phyloP scores from a whole-genome alignment of 2,329 filamentous ascomycete species.

The Colletotrichum filicis region DNA sequence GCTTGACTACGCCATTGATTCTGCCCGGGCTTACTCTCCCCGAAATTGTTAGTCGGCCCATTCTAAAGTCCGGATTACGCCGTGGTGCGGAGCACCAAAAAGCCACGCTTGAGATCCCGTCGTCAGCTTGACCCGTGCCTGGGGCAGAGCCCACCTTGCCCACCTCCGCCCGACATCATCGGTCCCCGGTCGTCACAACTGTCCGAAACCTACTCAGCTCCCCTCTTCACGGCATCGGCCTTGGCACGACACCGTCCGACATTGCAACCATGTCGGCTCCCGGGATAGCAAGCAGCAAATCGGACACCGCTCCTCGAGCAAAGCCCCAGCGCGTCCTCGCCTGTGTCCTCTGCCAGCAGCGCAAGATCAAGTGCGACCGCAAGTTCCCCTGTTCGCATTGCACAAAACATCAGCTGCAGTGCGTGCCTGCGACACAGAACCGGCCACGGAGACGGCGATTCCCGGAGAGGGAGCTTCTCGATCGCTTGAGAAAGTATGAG shows the following conservation, averaged over 20 bases:
- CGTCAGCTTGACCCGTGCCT: constrained; percentile 57
- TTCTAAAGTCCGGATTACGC: background rate
- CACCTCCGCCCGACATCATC: constrained; percentile 34
- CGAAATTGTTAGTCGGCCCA: background rate
- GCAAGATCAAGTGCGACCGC: constrained; percentile 72
- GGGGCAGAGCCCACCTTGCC: constrained; percentile 57
- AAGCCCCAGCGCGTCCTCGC: constrained; percentile 48
- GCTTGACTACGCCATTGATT: background rate
- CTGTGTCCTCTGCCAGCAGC: constrained; percentile 72
- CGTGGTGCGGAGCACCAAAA: background rate
- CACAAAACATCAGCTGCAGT: constrained; percentile 54
- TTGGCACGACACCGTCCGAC: background rate
- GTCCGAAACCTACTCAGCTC: background rate
- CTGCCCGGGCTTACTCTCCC: background rate
- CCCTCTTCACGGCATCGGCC: background rate
- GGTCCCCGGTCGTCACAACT: background rate
- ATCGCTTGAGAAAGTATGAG: constrained; percentile 68
- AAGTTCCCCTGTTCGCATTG: constrained; percentile 68
- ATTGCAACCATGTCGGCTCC: background rate
- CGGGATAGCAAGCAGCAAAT: constrained; percentile 12
- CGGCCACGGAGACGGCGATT: constrained; percentile 56
- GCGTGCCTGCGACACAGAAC: constrained; percentile 52
- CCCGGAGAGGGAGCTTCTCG: constrained; percentile 67
- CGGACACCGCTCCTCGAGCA: background rate
- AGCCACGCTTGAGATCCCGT: constrained; percentile 46